Percentiles rank a stretch among this genome's conserved stretches.
Conservation (phyloP, 139 green algal species). For the Chara braunii region DNA sequence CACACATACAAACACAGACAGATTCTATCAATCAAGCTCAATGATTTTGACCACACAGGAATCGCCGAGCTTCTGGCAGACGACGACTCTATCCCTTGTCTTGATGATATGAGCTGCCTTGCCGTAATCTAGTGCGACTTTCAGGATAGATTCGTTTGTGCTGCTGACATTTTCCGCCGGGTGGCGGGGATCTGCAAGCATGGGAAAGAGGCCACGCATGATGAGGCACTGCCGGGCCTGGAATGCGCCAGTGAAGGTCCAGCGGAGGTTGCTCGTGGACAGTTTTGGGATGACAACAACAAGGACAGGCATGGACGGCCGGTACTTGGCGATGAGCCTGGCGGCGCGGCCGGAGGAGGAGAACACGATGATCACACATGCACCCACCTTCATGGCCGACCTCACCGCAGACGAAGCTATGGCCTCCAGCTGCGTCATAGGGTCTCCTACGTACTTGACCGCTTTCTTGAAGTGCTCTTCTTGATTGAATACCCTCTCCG, state of each 20-base stretch:
- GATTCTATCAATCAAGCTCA: slow-evolving; percentile 11
- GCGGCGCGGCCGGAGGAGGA: slow-evolving; percentile 39
- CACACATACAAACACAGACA: no score
- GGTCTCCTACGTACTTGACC: slow-evolving; percentile 32
- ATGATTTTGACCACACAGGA: slow-evolving; percentile 38
- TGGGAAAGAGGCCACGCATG: slow-evolving; percentile 46
- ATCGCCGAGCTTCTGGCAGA: slow-evolving; percentile 38
- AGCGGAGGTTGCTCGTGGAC: slow-evolving; percentile 36
- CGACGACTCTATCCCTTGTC: slow-evolving; percentile 20
- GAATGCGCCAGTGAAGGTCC: slow-evolving; percentile 34
- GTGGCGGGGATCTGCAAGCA: slow-evolving; percentile 34
- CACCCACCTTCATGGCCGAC: slow-evolving; percentile 36
- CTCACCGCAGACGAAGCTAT: slow-evolving; percentile 45
- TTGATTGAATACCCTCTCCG: slow-evolving; percentile 44
- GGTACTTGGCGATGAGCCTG: slow-evolving; percentile 44
- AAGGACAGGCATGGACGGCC: slow-evolving; percentile 35
- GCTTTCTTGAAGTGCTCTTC: slow-evolving; percentile 45
- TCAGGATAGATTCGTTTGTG: slow-evolving; percentile 37
- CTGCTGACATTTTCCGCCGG: slow-evolving; percentile 21
- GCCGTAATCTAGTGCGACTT: slow-evolving; percentile 28
- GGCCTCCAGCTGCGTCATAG: slow-evolving; percentile 43
- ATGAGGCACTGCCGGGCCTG: slow-evolving; percentile 46
- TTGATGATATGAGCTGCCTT: slow-evolving; percentile 14
- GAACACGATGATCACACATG: slow-evolving; percentile 41
- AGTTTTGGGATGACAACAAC: slow-evolving; percentile 50